phyloP scores from a whole-genome alignment of 805 yeast species.

The Saccharomyces jurei region DNA sequence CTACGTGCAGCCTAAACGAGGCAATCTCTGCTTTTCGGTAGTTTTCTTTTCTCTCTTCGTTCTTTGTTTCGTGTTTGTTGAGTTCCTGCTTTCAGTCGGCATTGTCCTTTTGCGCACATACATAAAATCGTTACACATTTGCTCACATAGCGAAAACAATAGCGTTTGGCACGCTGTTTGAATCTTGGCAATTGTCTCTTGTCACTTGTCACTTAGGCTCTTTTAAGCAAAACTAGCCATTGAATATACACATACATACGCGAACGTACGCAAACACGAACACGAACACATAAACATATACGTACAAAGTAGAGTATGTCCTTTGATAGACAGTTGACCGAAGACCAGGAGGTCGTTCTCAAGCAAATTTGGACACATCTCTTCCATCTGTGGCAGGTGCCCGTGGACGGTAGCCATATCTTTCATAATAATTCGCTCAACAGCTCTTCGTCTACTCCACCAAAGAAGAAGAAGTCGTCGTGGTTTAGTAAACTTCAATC shows the following conservation, averaged over 20 bases:
- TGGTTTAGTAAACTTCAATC: slow-evolving; percentile 5
- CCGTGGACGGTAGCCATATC: slow-evolving; percentile 28
- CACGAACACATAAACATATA: neutral
- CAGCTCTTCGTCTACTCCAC: neutral
- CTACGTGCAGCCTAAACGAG: neutral
- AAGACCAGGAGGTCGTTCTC: slow-evolving; percentile 53
- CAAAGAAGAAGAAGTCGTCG: slow-evolving; percentile 2
- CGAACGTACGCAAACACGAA: neutral
- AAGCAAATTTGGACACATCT: slow-evolving; percentile 67
- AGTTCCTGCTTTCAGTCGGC: neutral
- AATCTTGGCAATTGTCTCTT: neutral
- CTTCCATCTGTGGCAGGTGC: slow-evolving; percentile 50
- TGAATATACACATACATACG: neutral
- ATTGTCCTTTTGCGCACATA: neutral
- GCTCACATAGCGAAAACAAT: neutral
- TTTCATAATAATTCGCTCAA: slow-evolving; percentile 4
- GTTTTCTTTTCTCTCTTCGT: neutral
- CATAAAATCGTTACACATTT: neutral
- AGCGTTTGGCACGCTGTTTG: neutral
- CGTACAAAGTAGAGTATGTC: slow-evolving; percentile 35
- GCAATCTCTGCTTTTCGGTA: neutral
- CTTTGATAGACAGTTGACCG: slow-evolving; percentile 32
- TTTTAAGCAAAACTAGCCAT: too few species aligned
- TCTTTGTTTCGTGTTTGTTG: neutral
- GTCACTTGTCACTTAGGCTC: neutral